These are phyloP conservation scores for Flaveria bidentis DNA, from an alignment of 129 eudicot species.

Conservation along the genomic window DNA sequence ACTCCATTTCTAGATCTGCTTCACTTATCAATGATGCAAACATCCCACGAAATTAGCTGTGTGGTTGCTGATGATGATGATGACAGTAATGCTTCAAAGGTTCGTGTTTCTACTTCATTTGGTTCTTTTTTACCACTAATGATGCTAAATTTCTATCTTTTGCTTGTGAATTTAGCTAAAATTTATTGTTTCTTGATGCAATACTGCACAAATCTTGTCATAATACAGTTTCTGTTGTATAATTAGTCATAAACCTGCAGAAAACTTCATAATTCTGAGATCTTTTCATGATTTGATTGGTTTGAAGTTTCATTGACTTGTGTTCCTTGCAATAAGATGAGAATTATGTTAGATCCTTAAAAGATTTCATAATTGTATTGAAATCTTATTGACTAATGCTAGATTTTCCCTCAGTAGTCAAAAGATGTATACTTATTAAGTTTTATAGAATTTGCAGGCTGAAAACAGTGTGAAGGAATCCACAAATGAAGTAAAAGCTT, in stretches of 20 bases:
- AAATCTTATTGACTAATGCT: no score
- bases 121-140: slow-evolving; percentile 15
- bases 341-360: slow-evolving; percentile 3
- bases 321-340: neutral
- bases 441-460: slow-evolving; percentile 41
- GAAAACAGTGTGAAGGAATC: slow-evolving; percentile 31
- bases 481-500: slow-evolving; percentile 23
- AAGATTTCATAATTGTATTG: neutral
- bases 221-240: neutral
- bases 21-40: slow-evolving; percentile 31
- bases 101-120: slow-evolving; percentile 8
- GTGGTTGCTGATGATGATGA: slow-evolving; percentile 17
- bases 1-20: slow-evolving; percentile 4
- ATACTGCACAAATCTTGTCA: neutral
- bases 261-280: no score
- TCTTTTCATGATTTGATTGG: neutral
- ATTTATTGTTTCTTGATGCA: neutral
- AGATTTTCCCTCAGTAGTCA: neutral
- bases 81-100: slow-evolving; percentile 39
- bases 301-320: slow-evolving; percentile 7
- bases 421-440: neutral
- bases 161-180: slow-evolving; percentile 20
- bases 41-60: slow-evolving; percentile 36
- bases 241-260: neutral
- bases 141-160: neutral